These are phyloP conservation scores for Aegilops umbellulata DNA, from an alignment of 176 grass and related monocot genomes.

Conservation along the genomic window DNA sequence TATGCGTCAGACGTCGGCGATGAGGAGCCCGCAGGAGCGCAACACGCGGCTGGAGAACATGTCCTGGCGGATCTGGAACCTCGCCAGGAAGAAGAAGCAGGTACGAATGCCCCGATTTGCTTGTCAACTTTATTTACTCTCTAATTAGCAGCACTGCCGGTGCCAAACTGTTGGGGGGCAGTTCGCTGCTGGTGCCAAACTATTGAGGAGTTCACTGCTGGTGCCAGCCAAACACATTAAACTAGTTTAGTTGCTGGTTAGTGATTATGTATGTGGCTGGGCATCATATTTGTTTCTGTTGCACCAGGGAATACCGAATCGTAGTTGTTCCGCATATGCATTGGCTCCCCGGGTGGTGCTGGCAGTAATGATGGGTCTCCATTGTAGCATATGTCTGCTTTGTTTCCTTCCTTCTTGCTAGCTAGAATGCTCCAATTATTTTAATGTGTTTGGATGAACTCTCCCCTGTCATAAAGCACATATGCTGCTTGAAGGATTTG, in stretches of 20 bases:
- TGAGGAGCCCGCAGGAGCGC: constrained; percentile 61
- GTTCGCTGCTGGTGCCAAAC: too few relatives aligned
- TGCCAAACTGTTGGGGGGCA: too few relatives aligned
- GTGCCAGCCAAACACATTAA: neutral
- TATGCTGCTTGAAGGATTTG: neutral
- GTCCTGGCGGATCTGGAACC: constrained; percentile 93
- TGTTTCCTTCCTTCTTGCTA: neutral
- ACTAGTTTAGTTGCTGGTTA: neutral
- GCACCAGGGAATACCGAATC: neutral
- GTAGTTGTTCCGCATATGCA: neutral
- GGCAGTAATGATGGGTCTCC: too few relatives aligned
- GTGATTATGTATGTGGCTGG: neutral
- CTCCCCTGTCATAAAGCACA: neutral
- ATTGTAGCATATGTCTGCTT: neutral
- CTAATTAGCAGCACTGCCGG: too few relatives aligned
- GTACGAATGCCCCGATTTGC: neutral
- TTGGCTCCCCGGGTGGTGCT: too few relatives aligned
- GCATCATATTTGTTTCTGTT: too few relatives aligned
- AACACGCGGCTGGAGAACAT: constrained; percentile 81
- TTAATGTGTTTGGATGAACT: neutral
- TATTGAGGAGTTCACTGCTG: too few relatives aligned
- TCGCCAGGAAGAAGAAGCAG: constrained; percentile 87
- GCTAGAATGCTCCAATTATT: neutral
- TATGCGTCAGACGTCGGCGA: constrained; percentile 33
- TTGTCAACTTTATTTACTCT: too few relatives aligned